Conservation (phyloP, 2,329 filamentous ascomycete species). For the Calonectria fujianensis region DNA sequence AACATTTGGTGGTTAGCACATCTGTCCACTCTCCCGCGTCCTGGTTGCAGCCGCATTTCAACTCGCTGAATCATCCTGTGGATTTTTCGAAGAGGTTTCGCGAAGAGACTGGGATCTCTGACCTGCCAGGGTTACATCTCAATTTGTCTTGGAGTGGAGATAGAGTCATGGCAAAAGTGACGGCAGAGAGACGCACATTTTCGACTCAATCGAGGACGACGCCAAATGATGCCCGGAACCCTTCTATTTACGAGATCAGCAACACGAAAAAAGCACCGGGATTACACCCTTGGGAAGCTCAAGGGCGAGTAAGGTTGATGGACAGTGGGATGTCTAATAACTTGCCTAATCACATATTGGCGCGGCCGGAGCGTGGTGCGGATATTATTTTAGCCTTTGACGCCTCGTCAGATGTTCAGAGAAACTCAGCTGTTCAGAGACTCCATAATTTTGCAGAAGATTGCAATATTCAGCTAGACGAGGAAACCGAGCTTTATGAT, state of each 20-base stretch:
- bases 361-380: constrained; percentile 40
- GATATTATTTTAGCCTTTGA: constrained; percentile 50
- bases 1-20: constrained; percentile 22
- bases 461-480: constrained; percentile 40
- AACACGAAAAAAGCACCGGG: rapidly evolving
- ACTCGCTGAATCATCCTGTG: neutral
- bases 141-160: constrained; percentile 32
- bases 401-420: constrained; percentile 48
- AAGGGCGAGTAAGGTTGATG: constrained; percentile 47
- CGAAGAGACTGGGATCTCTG: neutral
- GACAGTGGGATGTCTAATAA: constrained; percentile 53
- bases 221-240: neutral
- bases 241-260: neutral
- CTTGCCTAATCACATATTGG: constrained; percentile 47
- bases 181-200: constrained; percentile 20
- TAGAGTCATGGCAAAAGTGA: constrained; percentile 30
- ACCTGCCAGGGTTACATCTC: constrained; percentile 15
- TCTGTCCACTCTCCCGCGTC: neutral
- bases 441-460: constrained; percentile 50
- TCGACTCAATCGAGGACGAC: neutral
- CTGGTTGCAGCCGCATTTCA: neutral
- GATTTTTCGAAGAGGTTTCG: constrained; percentile 22
- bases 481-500: constrained; percentile 19
- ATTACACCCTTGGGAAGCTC: constrained; percentile 43
- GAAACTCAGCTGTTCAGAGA: constrained; percentile 42